phyloP scores from a whole-genome alignment of 1,284 basidiomycete genomes.

The Trichosporon inkin region DNA sequence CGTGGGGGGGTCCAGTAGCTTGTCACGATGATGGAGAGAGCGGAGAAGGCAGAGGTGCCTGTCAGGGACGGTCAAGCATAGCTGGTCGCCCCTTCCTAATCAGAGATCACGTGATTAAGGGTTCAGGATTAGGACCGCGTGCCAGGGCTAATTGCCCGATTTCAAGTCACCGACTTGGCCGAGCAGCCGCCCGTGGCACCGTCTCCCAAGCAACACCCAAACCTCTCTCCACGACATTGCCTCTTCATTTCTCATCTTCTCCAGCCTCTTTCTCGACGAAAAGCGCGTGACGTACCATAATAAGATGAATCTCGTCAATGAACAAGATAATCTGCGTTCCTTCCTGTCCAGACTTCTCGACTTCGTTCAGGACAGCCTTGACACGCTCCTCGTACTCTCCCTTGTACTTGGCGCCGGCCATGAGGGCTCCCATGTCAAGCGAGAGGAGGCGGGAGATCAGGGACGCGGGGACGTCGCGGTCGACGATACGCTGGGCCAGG shows the following conservation, averaged over 20 bases:
- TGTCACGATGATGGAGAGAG: not conserved
- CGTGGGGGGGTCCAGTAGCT: not conserved
- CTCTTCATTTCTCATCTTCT: not conserved
- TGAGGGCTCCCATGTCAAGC: slow-evolving; percentile 85
- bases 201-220: too few relatives aligned
- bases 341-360: slow-evolving; percentile 83
- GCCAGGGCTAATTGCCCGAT: too few relatives aligned
- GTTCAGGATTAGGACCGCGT: too few relatives aligned
- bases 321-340: slow-evolving; percentile 86
- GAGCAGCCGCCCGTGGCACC: too few relatives aligned
- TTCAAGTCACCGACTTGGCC: too few relatives aligned
- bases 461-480: slow-evolving; percentile 87
- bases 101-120: not conserved
- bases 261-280: slow-evolving; percentile 52
- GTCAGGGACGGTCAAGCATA: too few relatives aligned
- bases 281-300: slow-evolving; percentile 60
- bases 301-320: slow-evolving; percentile 88
- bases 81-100: not conserved
- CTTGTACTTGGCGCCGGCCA: slow-evolving; percentile 91
- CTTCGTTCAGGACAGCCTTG: slow-evolving; percentile 82
- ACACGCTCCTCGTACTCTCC: slow-evolving; percentile 98
- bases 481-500: slow-evolving; percentile 91
- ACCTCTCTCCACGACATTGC: not conserved
- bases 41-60: not conserved
- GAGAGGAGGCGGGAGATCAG: slow-evolving; percentile 73